Evolutionary conservation across 495 filamentous ascomycete genomes (phyloP).

Genomic region (Podospora sp.): DNA sequence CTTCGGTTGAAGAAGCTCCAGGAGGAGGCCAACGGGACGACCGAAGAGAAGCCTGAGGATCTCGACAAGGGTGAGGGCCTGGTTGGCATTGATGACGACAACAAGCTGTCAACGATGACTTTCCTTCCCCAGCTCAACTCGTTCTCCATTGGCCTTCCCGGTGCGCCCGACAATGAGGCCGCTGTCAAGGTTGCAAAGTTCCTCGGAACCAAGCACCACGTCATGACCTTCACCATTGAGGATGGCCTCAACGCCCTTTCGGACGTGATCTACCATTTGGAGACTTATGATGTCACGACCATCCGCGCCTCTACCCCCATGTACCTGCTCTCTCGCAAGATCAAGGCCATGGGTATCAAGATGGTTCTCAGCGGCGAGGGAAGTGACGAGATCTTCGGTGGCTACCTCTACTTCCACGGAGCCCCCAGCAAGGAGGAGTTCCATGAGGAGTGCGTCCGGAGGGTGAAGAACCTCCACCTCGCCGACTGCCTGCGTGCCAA

Average conservation of each 20-base stretch:
- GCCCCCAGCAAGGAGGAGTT: constrained; percentile 89
- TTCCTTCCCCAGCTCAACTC: constrained; percentile 93
- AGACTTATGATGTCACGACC: constrained; percentile 97
- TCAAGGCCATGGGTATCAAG: constrained; percentile 98
- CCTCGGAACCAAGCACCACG: constrained; percentile 95
- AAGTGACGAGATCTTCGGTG: constrained; percentile 96
- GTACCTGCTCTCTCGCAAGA: constrained; percentile 96
- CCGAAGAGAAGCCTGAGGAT: constrained; percentile 45
- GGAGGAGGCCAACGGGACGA: constrained; percentile 47
- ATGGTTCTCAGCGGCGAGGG: constrained; percentile 98
- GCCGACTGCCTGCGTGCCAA: constrained; percentile 96
- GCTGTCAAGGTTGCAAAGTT: constrained; percentile 90
- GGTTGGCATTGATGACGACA: constrained; percentile 90
- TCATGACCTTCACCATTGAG: constrained; percentile 96
- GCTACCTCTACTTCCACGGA: constrained; percentile 97
- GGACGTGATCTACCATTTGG: constrained; percentile 97
- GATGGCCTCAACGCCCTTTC: constrained; percentile 94
- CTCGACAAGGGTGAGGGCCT: constrained; percentile 64
- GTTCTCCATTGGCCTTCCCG: constrained; percentile 94
- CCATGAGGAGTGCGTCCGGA: constrained; percentile 87
- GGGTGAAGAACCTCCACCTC: constrained; percentile 93
- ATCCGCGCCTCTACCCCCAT: constrained; percentile 98
- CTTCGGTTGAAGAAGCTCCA: constrained; percentile 68
- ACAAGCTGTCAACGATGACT: constrained; percentile 87
- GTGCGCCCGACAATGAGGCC: constrained; percentile 86